Conservation (phyloP, 805 yeast species). For the Metschnikowia proteae region DNA sequence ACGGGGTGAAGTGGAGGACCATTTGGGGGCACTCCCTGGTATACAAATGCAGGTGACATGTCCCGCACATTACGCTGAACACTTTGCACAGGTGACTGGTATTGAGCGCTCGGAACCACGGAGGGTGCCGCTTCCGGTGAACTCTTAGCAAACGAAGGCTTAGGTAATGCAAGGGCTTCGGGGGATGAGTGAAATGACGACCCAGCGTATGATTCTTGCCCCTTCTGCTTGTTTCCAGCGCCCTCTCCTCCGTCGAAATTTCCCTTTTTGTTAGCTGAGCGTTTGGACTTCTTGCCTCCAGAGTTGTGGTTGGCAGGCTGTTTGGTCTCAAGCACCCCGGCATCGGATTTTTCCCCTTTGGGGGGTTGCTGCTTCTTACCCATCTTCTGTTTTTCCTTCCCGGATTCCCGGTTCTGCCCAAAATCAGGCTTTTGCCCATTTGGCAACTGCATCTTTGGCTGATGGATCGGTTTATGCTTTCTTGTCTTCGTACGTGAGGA, state of each 20-base stretch:
- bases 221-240: slow-evolving; percentile 3
- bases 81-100: neutral
- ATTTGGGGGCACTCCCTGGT: slow-evolving; percentile 19
- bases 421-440: slow-evolving; percentile 31
- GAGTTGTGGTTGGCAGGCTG: slow-evolving; percentile 1
- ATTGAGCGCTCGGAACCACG: neutral
- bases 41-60: slow-evolving; percentile 16
- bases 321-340: slow-evolving; percentile 15
- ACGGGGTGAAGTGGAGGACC: slow-evolving; percentile 30
- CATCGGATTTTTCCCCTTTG: slow-evolving; percentile 24
- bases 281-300: slow-evolving; percentile 8
- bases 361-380: slow-evolving; percentile 18
- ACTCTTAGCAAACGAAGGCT: slow-evolving; percentile 44
- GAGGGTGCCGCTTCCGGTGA: slow-evolving; percentile 18
- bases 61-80: slow-evolving; percentile 6
- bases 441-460: slow-evolving; percentile 22
- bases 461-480: slow-evolving; percentile 14
- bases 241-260: neutral
- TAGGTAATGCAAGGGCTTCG: slow-evolving; percentile 52
- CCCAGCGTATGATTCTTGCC: slow-evolving; percentile 46
- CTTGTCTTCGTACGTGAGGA: slow-evolving; percentile 13
- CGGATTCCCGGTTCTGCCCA: slow-evolving; percentile 11
- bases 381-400: slow-evolving; percentile 8
- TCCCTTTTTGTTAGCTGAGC: slow-evolving; percentile 5
- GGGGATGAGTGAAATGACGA: slow-evolving; percentile 56